A percentile compares a stretch with the other conserved stretches of the same genome.
phyloP scores from a whole-genome alignment of 2,329 filamentous ascomycete species.

The Graphilbum ipis-grandicollis region DNA sequence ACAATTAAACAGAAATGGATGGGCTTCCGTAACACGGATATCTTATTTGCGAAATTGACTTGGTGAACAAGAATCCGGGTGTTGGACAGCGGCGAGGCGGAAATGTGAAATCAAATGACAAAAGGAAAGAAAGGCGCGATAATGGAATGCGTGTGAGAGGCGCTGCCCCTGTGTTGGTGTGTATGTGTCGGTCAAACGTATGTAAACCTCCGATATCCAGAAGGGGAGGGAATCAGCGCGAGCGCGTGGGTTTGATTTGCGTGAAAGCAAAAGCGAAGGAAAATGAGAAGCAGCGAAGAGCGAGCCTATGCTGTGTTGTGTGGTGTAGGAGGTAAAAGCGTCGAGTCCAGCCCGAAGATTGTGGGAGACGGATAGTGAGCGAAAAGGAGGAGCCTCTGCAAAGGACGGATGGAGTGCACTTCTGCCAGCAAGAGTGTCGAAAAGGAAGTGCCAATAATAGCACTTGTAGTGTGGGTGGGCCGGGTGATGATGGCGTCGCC shows the following conservation, averaged over 20 bases:
- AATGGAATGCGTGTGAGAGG: slow-evolving; percentile 3
- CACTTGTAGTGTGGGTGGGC: not conserved
- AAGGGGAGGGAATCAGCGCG: not conserved
- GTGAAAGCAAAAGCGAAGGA: not conserved
- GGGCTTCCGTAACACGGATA: too few relatives aligned
- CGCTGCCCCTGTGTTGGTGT: slow-evolving; percentile 9
- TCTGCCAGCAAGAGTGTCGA: not conserved
- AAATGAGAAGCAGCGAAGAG: not conserved
- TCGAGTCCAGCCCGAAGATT: slow-evolving; percentile 18
- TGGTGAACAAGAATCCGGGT: not conserved
- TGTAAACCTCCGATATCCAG: not conserved
- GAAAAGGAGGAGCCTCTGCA: not conserved
- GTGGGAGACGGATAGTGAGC: not conserved
- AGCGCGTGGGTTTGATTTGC: not conserved
- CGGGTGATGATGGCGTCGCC: too few relatives aligned
- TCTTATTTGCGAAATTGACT: too few relatives aligned
- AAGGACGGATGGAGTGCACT: not conserved
- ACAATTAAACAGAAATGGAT: too few relatives aligned
- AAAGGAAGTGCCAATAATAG: not conserved
- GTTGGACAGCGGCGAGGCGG: too few relatives aligned
- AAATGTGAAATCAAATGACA: not conserved
- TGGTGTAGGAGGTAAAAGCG: not conserved
- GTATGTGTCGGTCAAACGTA: slow-evolving; percentile 1
- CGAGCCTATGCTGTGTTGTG: not conserved
- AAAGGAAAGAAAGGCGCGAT: slow-evolving; percentile 1